phyloP scores from a whole-genome alignment of 495 filamentous ascomycete species.

The Patellaria atrata region DNA sequence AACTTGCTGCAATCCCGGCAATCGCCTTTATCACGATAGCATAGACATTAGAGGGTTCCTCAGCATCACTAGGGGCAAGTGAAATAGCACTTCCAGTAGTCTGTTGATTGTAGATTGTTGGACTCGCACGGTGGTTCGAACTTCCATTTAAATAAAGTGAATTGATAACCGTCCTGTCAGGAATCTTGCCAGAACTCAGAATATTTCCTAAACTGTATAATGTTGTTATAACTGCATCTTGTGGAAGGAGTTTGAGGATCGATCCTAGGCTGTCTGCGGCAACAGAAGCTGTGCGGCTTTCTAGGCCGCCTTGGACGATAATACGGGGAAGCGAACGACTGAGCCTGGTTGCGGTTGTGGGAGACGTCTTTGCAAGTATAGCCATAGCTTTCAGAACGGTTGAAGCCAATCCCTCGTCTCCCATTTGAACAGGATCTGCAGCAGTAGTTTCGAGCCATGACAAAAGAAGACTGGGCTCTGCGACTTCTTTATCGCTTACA shows the following conservation, averaged over 20 bases:
- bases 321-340: conserved; percentile 72
- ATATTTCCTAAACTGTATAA: conserved; percentile 90
- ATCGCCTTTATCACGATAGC: conserved; percentile 79
- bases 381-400: conserved; percentile 70
- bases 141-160: conserved; percentile 18
- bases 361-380: conserved; percentile 57
- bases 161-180: conserved; percentile 24
- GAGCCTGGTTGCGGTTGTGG: conserved; percentile 55
- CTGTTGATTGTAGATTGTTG: conserved; percentile 34
- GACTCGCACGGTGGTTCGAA: conserved; percentile 5
- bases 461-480: conserved; percentile 67
- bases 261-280: conserved; percentile 73
- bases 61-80: conserved; percentile 51
- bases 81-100: conserved; percentile 66
- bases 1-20: conserved; percentile 65
- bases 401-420: conserved; percentile 54
- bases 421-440: conserved; percentile 64
- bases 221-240: conserved; percentile 87
- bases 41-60: conserved; percentile 57
- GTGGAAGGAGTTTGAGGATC: conserved; percentile 62
- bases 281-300: conserved; percentile 46
- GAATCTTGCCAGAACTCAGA: conserved; percentile 48
- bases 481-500: conserved; percentile 60
- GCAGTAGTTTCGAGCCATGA: conserved; percentile 74
- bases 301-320: conserved; percentile 64